A percentile compares a stretch with the other conserved stretches of the same genome.
phyloP scores from a whole-genome alignment of 306 rosid species.

The Vigna unguiculata region DNA sequence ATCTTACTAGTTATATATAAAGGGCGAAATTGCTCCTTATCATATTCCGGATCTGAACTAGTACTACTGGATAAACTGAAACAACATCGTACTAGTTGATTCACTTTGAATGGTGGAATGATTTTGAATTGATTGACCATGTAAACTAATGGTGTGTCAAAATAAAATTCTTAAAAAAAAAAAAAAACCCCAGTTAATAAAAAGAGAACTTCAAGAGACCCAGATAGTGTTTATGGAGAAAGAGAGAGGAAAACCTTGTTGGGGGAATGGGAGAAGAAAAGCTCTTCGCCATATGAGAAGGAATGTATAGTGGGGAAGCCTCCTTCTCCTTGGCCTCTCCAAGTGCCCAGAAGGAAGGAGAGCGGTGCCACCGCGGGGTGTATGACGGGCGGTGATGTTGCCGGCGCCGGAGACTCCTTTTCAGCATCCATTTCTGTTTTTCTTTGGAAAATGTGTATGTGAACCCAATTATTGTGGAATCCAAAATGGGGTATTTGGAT shows the following conservation, averaged over 20 bases:
- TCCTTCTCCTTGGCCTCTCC: constrained; percentile 91
- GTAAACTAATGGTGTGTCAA: neutral
- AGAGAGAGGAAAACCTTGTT: constrained; percentile 59
- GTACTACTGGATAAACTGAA: neutral
- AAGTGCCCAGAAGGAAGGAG: constrained; percentile 74
- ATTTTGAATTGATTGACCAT: neutral
- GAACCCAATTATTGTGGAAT: neutral
- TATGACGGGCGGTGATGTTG: constrained; percentile 34
- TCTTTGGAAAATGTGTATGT: neutral
- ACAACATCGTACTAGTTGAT: neutral
- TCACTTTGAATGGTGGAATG: neutral
- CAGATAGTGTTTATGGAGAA: constrained; percentile 1
- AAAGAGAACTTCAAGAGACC: constrained; percentile 19
- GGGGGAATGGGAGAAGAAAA: constrained; percentile 76
- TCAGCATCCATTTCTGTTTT: constrained; percentile 39
- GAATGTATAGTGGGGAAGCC: constrained; percentile 83
- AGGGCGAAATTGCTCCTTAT: neutral
- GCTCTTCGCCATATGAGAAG: constrained; percentile 79
- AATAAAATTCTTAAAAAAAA: neutral
- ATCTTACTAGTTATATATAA: neutral
- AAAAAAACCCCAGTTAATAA: constrained; percentile 18
- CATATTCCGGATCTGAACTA: neutral
- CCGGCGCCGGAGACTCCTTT: constrained; percentile 43
- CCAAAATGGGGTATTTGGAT: neutral
- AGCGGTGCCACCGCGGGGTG: constrained; percentile 76